Evolutionary conservation across 805 yeast genomes (phyloP).

Genomic region (Brettanomyces sp.): DNA sequence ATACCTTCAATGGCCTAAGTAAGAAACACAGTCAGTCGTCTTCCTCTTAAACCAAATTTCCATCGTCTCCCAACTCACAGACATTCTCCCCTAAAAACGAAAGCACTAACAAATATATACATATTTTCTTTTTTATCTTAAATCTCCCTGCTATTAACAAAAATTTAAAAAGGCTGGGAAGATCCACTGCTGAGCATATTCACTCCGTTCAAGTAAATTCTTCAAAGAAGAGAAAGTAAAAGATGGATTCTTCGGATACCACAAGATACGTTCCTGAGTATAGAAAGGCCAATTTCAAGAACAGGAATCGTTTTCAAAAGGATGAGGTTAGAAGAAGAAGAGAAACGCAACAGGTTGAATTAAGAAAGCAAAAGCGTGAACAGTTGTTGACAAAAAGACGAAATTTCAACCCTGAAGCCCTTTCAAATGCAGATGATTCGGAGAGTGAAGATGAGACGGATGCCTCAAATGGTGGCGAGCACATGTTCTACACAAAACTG

Average conservation of each 20-base stretch:
- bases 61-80: too few relatives aligned
- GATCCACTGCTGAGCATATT: too few relatives aligned
- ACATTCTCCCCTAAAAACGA: too few relatives aligned
- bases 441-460: constrained; percentile 48
- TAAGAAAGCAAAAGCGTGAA: constrained; percentile 93
- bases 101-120: too few relatives aligned
- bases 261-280: constrained; percentile 93
- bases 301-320: constrained; percentile 85
- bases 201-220: too few relatives aligned
- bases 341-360: constrained; percentile 93
- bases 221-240: too few relatives aligned
- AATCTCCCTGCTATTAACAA: too few relatives aligned
- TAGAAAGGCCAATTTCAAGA: constrained; percentile 92
- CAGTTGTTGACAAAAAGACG: constrained; percentile 92
- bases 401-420: constrained; percentile 41
- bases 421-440: constrained; percentile 32
- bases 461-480: constrained; percentile 22
- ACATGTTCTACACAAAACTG: constrained; percentile 35
- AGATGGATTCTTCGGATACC: constrained; percentile 65
- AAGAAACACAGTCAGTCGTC: too few relatives aligned
- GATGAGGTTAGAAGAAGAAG: constrained; percentile 97
- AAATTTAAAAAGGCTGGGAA: too few relatives aligned
- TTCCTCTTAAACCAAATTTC: too few relatives aligned
- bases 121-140: too few relatives aligned
- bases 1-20: too few relatives aligned